Base-by-base conservation (phyloP, 805 yeast genomes). In the Suhomyces kilbournensis region DNA sequence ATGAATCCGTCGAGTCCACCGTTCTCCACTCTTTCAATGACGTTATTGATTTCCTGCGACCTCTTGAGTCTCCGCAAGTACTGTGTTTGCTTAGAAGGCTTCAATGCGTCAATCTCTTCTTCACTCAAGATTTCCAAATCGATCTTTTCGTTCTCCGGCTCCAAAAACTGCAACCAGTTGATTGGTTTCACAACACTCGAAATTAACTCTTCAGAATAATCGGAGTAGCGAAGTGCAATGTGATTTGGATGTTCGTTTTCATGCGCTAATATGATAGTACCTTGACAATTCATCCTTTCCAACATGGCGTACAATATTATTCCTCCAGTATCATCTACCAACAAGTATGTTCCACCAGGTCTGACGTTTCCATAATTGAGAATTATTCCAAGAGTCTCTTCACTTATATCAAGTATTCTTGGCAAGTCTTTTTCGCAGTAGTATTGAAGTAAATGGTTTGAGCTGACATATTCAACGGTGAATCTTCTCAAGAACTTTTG, bases 251-350 rank as follows among this genome's bases (percentile, higher is more conserved):
- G 97, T 67, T 94, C 99, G 68, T 90, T 90, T 65, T 94, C 99
- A 69, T 94, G 97, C 1, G 85, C 75, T 19, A 90, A 78, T 2
- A 90, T 77, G 44, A 94, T 82, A 3, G 76, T 65, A 9, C 86
- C 86, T 49, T 82, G 72, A 12, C 97, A 96, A 54, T 83, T 84
- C 93, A 96, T 89, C 64, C 97, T 78, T 66, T 94, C 99, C 69
- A 94, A 65, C 78, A 94, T 76, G 3, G 96, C 90, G 54, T 88
- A 88, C 5, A 88, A 81, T 0, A 94, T 65, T n/a, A 93, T 77
- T 6, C 98, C 97, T 30, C 96, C 92, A n/a, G 97, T 87, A 64
- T 94, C 99, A 64, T 94, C 99, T 50, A 90, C 77, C 3, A 93
- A 85, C 20, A 94, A 72, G 63, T 94, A 94, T 53, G 80, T 83